Base-by-base conservation (phyloP, 2,329 filamentous ascomycete species). In the Cladophialophora bantiana region DNA sequence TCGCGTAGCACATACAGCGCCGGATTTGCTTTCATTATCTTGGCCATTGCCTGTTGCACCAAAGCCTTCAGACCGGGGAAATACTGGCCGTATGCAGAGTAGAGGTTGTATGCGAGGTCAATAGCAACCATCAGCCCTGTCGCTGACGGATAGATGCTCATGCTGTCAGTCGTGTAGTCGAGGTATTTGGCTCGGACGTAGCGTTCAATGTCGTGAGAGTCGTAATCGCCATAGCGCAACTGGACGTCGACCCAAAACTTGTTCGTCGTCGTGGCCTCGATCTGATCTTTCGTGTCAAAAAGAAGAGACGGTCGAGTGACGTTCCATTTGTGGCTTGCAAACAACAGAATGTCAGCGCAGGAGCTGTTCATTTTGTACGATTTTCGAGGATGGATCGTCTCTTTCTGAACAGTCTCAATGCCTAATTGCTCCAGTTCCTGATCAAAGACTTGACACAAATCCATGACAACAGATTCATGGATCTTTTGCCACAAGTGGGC, bases 331-430 rank as follows among this genome's bases (percentile, higher is more conserved):
- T 98, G 95, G 71, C 91, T 96, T 42, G 95, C 94, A 76, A 99
- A 99, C 9, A 99, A 86, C 62, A 98, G 85, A 70, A 99, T 97
- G 78, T 99, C 95, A 4, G 96, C 95, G 75, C 95, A 98, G 65
- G 94, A 98, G 75, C 94, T 97, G 84, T 99, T 99, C 95, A 99
- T 99, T 88, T 99, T 99, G 88, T 99, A 99, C 4, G 93, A 97
- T 82, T 99, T 99, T 87, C 95, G 88, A 60, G 95, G 95, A 83
- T 99, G 95, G 67, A 99, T 99, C 0, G 95, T 98, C 82, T 99
- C 95, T 80, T 99, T 99, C 77, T 99, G 95, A 4, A 98, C 95
- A 1, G 93, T 96, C 80, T 99, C 95, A 66, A 99, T 97, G 40
- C 94, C 94, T 3, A 99, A 84, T 36, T 95, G 93, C 78, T 99